A percentile compares a stretch with the other conserved stretches of the same genome.
phyloP scores from a whole-genome alignment of 495 filamentous ascomycete species.

The Podospora anserina region DNA sequence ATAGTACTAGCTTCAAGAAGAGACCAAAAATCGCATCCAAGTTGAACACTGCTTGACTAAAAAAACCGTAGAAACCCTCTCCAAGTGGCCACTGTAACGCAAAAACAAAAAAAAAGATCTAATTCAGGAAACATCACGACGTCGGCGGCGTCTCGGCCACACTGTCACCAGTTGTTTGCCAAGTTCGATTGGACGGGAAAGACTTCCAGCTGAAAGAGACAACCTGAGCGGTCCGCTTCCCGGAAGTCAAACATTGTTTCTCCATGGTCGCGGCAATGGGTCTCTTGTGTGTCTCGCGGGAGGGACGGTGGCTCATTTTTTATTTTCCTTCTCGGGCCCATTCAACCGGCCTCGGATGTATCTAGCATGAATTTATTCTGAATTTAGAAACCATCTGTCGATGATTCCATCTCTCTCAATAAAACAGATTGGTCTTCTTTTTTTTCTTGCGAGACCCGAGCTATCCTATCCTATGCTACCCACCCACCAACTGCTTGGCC shows the following conservation, averaged over 20 bases:
- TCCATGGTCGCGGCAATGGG: constrained; percentile 13
- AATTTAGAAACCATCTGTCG: neutral
- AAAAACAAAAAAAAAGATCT: neutral
- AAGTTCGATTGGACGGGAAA: constrained; percentile 3
- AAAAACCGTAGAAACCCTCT: neutral
- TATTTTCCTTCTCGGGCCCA: constrained; percentile 14
- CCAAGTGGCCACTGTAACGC: neutral
- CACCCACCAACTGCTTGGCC: neutral
- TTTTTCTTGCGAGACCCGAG: neutral
- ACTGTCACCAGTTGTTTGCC: constrained; percentile 1
- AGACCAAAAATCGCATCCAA: neutral
- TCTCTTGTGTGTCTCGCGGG: constrained; percentile 14
- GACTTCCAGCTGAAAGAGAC: constrained; percentile 26
- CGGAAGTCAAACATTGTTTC: constrained; percentile 10
- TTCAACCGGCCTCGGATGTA: neutral
- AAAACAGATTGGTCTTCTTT: neutral
- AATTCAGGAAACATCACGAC: constrained; percentile 8
- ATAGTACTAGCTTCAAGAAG: neutral
- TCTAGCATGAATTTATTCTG: neutral
- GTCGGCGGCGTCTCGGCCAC: neutral
- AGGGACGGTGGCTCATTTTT: constrained; percentile 12
- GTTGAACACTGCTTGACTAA: neutral
- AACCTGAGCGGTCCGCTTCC: constrained; percentile 17
- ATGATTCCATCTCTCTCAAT: neutral
- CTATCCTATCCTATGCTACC: neutral